Evolutionary conservation across 176 grass and related monocot species (phyloP), one percentile per base, ranked within the genome.

Genomic region (Panicum miliaceum): DNA sequence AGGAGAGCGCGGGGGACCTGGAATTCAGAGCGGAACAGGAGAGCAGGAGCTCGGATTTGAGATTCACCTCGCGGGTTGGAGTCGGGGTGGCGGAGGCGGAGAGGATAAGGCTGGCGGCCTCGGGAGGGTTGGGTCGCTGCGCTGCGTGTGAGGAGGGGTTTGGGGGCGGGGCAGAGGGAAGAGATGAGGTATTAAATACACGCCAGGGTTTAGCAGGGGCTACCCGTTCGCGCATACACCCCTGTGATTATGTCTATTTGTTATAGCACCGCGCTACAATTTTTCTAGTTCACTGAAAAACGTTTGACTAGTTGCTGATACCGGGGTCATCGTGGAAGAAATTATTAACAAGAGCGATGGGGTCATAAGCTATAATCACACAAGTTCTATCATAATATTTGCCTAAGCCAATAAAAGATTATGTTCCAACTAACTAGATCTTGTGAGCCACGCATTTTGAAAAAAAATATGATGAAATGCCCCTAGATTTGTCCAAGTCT

Each of bases 101-200:
- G 83, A 86, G 74, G 88, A 90, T 90, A 90, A 86, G 88, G 83
- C 88, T 86, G 61, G 83, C 88, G 78, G 71, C 79, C 18, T 73
- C 79, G 79, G 46, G 56, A 69, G 71, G 19, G 64, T 12, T 40
- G 27, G 40, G 40, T 34, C 57, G 71, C 51, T 9, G 29, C 9
- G 7, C 43, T 66, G 69, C 51, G 82, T 26, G 71, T 29, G 51
- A 19, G 20, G 16, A 10, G 16, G 41, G 58, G 71, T 66, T 81
- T 60, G 59, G 42, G 69, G 43, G 25, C 59, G 36, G 46, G 18
- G 58, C 13, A 6, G 6, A 10, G 20, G 19, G 48, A 20, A 59
- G 73, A 14, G 88, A 86, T 83, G 84, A 79, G 84, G 84, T 50
- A 1, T 83, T 86, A 90, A 86, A 90, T 86, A 90, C 71, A 59